Evolutionary conservation across 495 filamentous ascomycete species (phyloP).

Genomic region (Neurospora sp.): DNA sequence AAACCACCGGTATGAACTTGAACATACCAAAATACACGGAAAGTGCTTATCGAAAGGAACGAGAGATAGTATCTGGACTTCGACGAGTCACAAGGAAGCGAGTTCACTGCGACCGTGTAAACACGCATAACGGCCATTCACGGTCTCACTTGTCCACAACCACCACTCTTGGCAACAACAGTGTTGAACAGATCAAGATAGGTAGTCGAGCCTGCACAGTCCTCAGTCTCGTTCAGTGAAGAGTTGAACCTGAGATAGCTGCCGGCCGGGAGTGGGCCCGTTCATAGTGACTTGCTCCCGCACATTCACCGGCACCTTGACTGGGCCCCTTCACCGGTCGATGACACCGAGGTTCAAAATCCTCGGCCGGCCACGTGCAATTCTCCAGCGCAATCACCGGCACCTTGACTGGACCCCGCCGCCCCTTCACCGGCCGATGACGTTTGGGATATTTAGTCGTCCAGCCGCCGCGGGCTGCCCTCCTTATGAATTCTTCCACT

Average conservation of each 20-base stretch:
- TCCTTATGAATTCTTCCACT: background rate
- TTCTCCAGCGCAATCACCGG: background rate
- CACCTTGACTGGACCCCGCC: too few species aligned
- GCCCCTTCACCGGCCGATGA: background rate
- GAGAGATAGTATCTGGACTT: too few species aligned
- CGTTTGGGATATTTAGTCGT: background rate
- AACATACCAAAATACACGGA: too few species aligned
- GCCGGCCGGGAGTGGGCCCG: too few species aligned
- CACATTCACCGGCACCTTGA: background rate
- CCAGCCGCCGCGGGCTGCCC: background rate
- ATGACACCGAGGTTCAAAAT: background rate
- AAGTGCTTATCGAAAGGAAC: too few species aligned
- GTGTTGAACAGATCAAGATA: background rate
- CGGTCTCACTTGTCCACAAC: too few species aligned
- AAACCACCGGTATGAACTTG: too few species aligned
- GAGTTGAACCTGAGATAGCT: background rate
- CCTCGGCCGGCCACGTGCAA: too few species aligned
- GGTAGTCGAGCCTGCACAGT: background rate
- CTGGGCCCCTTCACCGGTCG: background rate
- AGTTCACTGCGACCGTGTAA: too few species aligned
- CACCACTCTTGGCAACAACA: background rate
- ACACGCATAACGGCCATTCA: too few species aligned
- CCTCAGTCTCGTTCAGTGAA: background rate
- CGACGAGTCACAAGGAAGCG: too few species aligned
- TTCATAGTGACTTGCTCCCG: background rate